Conservation (phyloP, 345 rosid genomes). For the Citrus medica region DNA sequence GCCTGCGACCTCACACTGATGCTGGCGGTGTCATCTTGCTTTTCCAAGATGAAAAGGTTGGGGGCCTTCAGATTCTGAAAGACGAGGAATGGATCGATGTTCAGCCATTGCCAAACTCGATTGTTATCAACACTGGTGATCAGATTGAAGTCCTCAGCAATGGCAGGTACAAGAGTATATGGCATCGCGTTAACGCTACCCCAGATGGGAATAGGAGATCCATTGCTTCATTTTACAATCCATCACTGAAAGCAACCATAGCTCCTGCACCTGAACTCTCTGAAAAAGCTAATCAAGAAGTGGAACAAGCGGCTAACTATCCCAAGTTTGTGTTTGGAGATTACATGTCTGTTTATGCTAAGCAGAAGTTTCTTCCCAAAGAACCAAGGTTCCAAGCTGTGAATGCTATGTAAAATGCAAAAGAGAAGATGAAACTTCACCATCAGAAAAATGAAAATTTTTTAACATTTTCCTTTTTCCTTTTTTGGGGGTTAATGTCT, state of each 20-base stretch:
- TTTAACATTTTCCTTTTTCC: neutral
- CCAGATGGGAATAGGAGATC: slow-evolving; percentile 67
- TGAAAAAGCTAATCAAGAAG: slow-evolving; percentile 19
- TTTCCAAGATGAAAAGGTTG: slow-evolving; percentile 76
- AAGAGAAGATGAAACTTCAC: neutral
- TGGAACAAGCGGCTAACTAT: slow-evolving; percentile 25
- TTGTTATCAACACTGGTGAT: slow-evolving; percentile 89
- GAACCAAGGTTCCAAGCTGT: slow-evolving; percentile 87
- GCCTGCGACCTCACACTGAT: slow-evolving; percentile 90
- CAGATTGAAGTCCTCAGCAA: slow-evolving; percentile 91
- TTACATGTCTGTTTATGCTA: slow-evolving; percentile 83
- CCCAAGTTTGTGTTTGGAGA: slow-evolving; percentile 87
- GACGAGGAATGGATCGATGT: slow-evolving; percentile 84
- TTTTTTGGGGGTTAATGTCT: neutral
- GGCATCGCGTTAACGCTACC: slow-evolving; percentile 70
- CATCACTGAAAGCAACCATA: slow-evolving; percentile 68
- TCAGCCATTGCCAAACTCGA: slow-evolving; percentile 63
- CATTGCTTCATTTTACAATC: slow-evolving; percentile 86
- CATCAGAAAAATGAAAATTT: neutral
- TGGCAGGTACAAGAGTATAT: slow-evolving; percentile 81
- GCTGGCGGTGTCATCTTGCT: slow-evolving; percentile 91
- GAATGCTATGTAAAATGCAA: slow-evolving; percentile 35
- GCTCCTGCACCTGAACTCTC: slow-evolving; percentile 54
- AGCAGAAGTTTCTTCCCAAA: slow-evolving; percentile 84
- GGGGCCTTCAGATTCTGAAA: slow-evolving; percentile 86